Evolutionary conservation across 306 rosid species (phyloP), one percentile per base, ranked within the genome.

Genomic region (Fagus crenata): DNA sequence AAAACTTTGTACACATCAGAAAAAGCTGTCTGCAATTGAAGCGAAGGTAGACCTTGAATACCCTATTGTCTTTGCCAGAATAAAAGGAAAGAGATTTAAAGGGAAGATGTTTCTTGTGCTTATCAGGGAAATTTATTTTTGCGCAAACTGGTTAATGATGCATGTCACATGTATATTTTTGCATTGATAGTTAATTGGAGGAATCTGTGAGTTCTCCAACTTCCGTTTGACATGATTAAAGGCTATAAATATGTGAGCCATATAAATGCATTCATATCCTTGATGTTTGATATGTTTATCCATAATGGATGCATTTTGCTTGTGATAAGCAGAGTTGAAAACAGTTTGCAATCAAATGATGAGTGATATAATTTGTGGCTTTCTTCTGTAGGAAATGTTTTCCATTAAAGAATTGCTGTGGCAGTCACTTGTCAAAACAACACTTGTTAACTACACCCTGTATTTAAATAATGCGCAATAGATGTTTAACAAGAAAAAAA

Each of bases 1-100:
- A 61, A 82, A 88, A 73, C 92, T 92, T 71, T 88, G 83, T 8
- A 31, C 75, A 69, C 97, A 90, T 77, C 96, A 92, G 82, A 87
- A 78, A 82, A 88, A 82, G 82, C 82, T 92, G 79, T 76, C 79
- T 55, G 91, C 88, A 81, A 78, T 95, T 70, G 93, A 95, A 81
- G 89, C 82, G 51, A 84, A 90, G 99, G 99, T 95, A 79, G 76
- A 73, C 54, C 71, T 39, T 81, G 51, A 68, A 63, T 13, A 69
- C 67, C 42, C 46, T 3, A 11, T 78, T 49, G 17, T 74, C 56
- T 49, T 28, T 69, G 53, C 1, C 43, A 32, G 11, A 54, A 68
- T 41, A 17, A 12, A 39, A 3, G 49, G 37, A 36, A 46, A 42
- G 2, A 15, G 75, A 49, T 46, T 49, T 51, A 18, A 15, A 11